phyloP scores from a whole-genome alignment of 1,284 basidiomycete genomes.

The Leccinum pseudoinsigne region DNA sequence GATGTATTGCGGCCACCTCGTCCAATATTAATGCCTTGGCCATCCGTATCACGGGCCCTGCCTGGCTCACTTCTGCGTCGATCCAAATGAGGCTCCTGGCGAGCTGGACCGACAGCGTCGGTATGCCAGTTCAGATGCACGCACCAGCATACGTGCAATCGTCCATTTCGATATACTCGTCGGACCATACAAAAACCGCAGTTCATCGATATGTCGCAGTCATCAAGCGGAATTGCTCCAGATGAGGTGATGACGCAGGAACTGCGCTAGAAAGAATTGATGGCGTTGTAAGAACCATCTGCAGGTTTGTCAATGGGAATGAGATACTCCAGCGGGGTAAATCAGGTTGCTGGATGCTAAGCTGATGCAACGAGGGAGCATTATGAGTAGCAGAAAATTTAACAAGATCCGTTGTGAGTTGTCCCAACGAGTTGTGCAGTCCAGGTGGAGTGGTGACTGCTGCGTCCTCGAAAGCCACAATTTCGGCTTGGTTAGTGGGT shows the following conservation, averaged over 20 bases:
- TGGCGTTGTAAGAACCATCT: slow-evolving; percentile 19
- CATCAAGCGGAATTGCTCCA: slow-evolving; percentile 55
- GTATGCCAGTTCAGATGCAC: slow-evolving; percentile 51
- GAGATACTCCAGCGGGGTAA: slow-evolving; percentile 27
- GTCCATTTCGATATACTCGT: slow-evolving; percentile 45
- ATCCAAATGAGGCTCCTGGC: slow-evolving; percentile 40
- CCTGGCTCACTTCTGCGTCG: slow-evolving; percentile 7
- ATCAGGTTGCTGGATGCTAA: slow-evolving; percentile 25
- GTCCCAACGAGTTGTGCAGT: slow-evolving; percentile 18
- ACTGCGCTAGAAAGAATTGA: slow-evolving; percentile 9
- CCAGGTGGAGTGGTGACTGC: slow-evolving; percentile 37
- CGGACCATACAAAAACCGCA: slow-evolving; percentile 43
- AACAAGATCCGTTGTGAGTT: slow-evolving; percentile 17
- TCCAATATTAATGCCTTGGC: slow-evolving; percentile 29
- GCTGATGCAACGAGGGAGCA: slow-evolving; percentile 20
- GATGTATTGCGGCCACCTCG: slow-evolving; percentile 58
- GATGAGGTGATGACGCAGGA: slow-evolving; percentile 33
- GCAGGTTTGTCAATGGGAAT: slow-evolving; percentile 22
- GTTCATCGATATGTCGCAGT: slow-evolving; percentile 54
- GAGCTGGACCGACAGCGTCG: slow-evolving; percentile 43
- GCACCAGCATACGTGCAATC: slow-evolving; percentile 63
- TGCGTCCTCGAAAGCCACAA: slow-evolving; percentile 53
- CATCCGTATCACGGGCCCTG: not conserved
- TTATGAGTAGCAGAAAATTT: slow-evolving; percentile 27
- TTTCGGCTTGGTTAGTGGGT: slow-evolving; percentile 43